Base-by-base conservation (phyloP, 106 monocot species). In the Dendrobium chrysotoxum region DNA sequence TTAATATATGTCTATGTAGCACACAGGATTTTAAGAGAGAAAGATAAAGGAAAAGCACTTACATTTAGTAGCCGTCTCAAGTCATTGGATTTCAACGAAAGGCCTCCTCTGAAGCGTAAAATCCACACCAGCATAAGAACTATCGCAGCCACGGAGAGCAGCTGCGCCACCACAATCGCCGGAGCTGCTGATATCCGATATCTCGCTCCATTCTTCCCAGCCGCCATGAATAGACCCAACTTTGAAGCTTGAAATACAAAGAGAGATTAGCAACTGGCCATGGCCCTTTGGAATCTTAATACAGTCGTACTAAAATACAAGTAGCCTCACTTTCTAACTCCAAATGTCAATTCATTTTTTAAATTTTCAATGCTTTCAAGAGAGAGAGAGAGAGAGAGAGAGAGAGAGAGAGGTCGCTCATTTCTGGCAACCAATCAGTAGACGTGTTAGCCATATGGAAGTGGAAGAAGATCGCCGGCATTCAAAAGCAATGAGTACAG, bases 121-220 rank as follows among this genome's bases (percentile, higher is more conserved):
- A 71, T 38, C 71, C 71, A 71, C 31, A 71, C 31, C 2, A 71
- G 71, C 71, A 71, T 71, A 38, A 71, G 71, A 71, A 35, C 15
- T 28, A 71, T 71, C 2, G 71, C 71, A 5, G 71, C 71, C 13
- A 16, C 71, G 35, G 71, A 38, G 35, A 71, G 28, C 35, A 71
- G 71, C 38, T 71, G 71, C 3, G 71, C 71, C 71, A 38, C 10
- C 35, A 28, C 8, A 31, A 71, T 28, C 3, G 28, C 28, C 38
- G 71, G 71, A 15, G 31, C 12, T 35, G 71, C 35, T 11, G 71
- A 31, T 71, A 71, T 71, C 38, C 71, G 16, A 35, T 25, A 71
- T 0, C 71, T 71, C 16, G 26, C 71, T 15, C 38, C 71, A 28
- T 38, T 17, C 0, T 71, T 71, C 5, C 71, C 6, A 1, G 16